These are phyloP conservation scores for Oxyria digyna DNA, from an alignment of 148 eudicot genomes.

Conservation along the genomic window DNA sequence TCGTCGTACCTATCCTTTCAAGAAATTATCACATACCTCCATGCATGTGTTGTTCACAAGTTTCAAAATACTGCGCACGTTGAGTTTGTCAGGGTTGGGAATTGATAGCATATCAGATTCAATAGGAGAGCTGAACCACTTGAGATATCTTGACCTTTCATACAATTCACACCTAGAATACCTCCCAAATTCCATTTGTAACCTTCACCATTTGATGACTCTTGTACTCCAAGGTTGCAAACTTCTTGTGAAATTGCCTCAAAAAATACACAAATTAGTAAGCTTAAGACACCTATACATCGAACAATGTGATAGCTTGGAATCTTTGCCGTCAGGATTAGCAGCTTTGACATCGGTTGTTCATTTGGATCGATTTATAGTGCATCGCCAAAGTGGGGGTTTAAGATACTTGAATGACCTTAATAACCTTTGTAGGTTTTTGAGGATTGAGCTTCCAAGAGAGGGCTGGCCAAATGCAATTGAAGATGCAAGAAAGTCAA, in stretches of 20 bases:
- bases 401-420: not conserved
- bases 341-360: not conserved
- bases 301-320: not conserved
- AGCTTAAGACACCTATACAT: not conserved
- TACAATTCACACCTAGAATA: not conserved
- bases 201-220: not conserved
- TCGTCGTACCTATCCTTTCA: not conserved
- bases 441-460: not conserved
- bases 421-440: not conserved
- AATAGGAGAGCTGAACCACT: not conserved
- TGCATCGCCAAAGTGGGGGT: not conserved
- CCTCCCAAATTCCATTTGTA: not conserved
- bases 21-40: not conserved
- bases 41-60: not conserved
- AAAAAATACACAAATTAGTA: not conserved
- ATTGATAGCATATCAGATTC: not conserved
- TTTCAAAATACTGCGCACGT: not conserved
- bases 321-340: not conserved
- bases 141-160: not conserved
- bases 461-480: not conserved
- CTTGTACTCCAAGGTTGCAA: not conserved
- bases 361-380: not conserved
- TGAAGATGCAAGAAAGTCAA: not conserved
- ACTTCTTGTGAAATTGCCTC: not conserved
- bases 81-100: not conserved